Conservation (phyloP, 2,329 filamentous ascomycete species). For the Neurospora sp. region DNA sequence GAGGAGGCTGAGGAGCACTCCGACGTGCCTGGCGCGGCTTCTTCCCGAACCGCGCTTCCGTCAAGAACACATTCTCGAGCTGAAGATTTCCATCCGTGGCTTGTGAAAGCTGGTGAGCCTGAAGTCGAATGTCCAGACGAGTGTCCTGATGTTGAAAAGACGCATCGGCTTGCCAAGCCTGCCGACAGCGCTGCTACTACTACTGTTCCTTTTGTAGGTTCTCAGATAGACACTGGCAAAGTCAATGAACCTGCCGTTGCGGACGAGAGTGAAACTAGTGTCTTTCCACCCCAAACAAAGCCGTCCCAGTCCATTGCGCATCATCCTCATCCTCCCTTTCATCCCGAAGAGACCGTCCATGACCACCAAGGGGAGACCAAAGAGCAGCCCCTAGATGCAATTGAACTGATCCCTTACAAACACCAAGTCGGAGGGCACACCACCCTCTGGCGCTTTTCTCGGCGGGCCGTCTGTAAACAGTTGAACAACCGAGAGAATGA, state of each 20-base stretch:
- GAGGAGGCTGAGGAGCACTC: constrained; percentile 26
- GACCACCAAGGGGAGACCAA: constrained; percentile 41
- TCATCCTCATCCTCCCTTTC: neutral
- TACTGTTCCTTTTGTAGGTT: constrained; percentile 13
- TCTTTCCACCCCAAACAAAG: constrained; percentile 20
- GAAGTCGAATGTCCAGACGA: constrained; percentile 24
- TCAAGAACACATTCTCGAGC: constrained; percentile 16
- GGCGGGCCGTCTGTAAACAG: constrained; percentile 93
- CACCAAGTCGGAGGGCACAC: constrained; percentile 97
- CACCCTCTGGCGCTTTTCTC: constrained; percentile 90
- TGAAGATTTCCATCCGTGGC: constrained; percentile 40
- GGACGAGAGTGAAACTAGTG: constrained; percentile 30
- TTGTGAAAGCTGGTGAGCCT: constrained; percentile 47
- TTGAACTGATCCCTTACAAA: constrained; percentile 92
- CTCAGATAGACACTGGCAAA: constrained; percentile 18
- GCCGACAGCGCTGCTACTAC: constrained; percentile 3
- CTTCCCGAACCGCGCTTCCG: constrained; percentile 8
- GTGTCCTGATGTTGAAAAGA: constrained; percentile 22
- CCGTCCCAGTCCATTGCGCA: constrained; percentile 29
- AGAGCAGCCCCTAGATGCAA: constrained; percentile 65
- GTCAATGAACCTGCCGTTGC: constrained; percentile 30
- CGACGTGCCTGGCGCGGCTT: constrained; percentile 11
- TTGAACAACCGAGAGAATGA: constrained; percentile 97
- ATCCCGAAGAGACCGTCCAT: constrained; percentile 35
- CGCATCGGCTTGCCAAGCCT: constrained; percentile 17